A percentile compares a stretch with the other conserved stretches of the same genome.
Conservation (phyloP, 805 yeast genomes). For the Starmera quercuum region DNA sequence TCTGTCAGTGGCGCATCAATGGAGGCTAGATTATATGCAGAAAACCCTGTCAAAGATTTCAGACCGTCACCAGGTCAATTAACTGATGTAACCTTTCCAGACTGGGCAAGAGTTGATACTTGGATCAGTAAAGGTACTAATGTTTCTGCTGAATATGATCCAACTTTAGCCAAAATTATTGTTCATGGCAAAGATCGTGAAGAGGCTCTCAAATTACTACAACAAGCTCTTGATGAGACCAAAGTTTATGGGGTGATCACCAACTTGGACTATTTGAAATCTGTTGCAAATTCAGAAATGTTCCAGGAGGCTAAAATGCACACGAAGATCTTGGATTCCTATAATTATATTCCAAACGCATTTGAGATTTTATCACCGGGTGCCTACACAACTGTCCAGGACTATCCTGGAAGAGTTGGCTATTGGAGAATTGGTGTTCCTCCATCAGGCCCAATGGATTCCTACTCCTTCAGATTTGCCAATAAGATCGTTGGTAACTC, state of each 20-base stretch:
- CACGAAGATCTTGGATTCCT: conserved; percentile 82
- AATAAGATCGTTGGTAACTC: conserved; percentile 88
- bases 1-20: conserved; percentile 79
- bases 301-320: conserved; percentile 78
- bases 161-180: conserved; percentile 91
- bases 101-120: conserved; percentile 88
- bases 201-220: conserved; percentile 73
- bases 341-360: conserved; percentile 72
- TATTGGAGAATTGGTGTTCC: conserved; percentile 77
- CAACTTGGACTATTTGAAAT: conserved; percentile 81
- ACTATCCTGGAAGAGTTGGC: conserved; percentile 86
- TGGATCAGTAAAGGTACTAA: conserved; percentile 90
- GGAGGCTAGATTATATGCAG: conserved; percentile 96
- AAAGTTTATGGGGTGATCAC: conserved; percentile 83
- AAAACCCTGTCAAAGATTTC: conserved; percentile 91
- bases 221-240: conserved; percentile 79
- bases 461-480: conserved; percentile 81
- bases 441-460: conserved; percentile 98
- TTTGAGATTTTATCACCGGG: conserved; percentile 86
- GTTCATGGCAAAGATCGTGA: conserved; percentile 87
- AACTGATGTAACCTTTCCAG: conserved; percentile 78
- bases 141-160: conserved; percentile 90
- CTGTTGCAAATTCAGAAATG: conserved; percentile 78
- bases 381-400: conserved; percentile 94
- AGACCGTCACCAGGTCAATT: conserved; percentile 95